Evolutionary conservation across 2,329 filamentous ascomycete species (phyloP), one percentile per base, ranked within the genome.

Genomic region (Fusarium pseudocircinatum): DNA sequence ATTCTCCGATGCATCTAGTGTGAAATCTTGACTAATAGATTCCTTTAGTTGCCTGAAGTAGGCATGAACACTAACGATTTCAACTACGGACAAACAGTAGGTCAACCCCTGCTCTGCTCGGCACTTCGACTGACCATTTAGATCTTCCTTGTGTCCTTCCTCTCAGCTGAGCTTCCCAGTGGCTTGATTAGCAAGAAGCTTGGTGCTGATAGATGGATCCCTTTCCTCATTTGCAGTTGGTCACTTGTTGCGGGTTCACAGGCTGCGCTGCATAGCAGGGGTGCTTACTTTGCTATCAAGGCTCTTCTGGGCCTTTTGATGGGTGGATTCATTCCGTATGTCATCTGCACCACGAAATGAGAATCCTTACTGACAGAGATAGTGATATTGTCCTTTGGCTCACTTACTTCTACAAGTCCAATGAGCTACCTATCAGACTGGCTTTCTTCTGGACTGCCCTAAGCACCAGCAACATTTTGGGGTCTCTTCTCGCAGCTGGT

Each of bases 331-430:
- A 87, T 87, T 36, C 85, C 86, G 73, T 85, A 81, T 42, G 79
- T 24, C 2, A 15, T 20, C 3, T 0, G 1, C 9, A 4, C 1
- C 4, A 0, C 5, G 4, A 7, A 3, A 22, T 9, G 4, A 9
- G 1, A 1, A 24, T 0, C 13, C 1, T 1, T 3, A 30, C 63
- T 69, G n/a, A 74, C 62, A 26, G 15, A 3, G 8, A 3, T 2
- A 80, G 79, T 26, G 77, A 82, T 67, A 89, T 89, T 28, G 87
- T 93, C 20, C 83, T 93, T 0, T 94, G 92, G 80, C 84, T 94
- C 10, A 91, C 89, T 7, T 95, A 95, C 80, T 95, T 92, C 81
- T 95, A 94, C 82, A 94, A 89, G 50, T 89, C 89, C 1, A 86
- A 86, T 59, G 93, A 95, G 78, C 84, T 95, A 0, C 91, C 92